These are phyloP conservation scores for Trichoderma koningiopsis DNA, from an alignment of 2,329 filamentous ascomycete species.

Conservation along the genomic window DNA sequence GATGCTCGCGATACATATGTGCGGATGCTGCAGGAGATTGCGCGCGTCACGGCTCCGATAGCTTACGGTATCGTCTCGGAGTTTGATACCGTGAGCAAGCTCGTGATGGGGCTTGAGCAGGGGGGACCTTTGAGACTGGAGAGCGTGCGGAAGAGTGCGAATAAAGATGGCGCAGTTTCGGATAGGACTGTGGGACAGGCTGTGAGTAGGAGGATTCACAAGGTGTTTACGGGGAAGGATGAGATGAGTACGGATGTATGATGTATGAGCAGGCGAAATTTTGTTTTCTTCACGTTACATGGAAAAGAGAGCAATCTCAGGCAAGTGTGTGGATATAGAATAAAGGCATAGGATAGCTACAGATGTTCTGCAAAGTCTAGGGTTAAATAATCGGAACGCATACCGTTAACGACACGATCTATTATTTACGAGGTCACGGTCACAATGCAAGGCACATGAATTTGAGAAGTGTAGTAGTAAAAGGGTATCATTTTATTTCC, in stretches of 20 bases:
- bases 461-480: background rate
- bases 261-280: slow-evolving; percentile 18
- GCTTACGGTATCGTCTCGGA: slow-evolving; percentile 68
- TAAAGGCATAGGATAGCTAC: background rate
- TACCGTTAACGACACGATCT: background rate
- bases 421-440: background rate
- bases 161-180: slow-evolving; percentile 58
- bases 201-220: slow-evolving; percentile 60
- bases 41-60: slow-evolving; percentile 69
- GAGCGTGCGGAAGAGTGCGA: slow-evolving; percentile 59
- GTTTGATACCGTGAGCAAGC: slow-evolving; percentile 58
- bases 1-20: slow-evolving; percentile 67
- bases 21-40: slow-evolving; percentile 75
- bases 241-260: slow-evolving; percentile 58
- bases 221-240: slow-evolving; percentile 61
- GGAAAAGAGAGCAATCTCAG: background rate
- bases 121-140: slow-evolving; percentile 65
- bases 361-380: background rate
- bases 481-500: slow-evolving; percentile 11
- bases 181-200: slow-evolving; percentile 59
- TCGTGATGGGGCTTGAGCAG: slow-evolving; percentile 61
- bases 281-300: background rate
- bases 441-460: background rate
- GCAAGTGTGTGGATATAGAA: background rate
- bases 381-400: background rate